These are phyloP conservation scores for Begonia peltatifolia DNA, from an alignment of 306 rosid species.

Conservation along the genomic window DNA sequence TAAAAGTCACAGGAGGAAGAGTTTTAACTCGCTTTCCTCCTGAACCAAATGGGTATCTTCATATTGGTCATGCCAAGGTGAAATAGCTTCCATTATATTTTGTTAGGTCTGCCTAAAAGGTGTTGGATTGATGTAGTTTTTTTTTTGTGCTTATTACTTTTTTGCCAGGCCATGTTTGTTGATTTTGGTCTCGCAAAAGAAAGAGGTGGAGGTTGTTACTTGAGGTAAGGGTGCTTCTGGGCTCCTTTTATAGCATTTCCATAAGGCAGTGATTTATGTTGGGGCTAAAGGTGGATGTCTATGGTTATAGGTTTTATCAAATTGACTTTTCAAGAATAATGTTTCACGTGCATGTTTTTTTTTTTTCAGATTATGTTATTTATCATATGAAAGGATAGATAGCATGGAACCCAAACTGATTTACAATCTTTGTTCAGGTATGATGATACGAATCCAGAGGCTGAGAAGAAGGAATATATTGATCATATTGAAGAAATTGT, in stretches of 20 bases:
- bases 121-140: neutral
- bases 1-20: constrained; percentile 49
- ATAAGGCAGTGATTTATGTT: no score
- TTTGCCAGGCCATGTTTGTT: constrained; percentile 79
- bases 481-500: constrained; percentile 95
- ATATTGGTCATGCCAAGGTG: constrained; percentile 98
- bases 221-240: constrained; percentile 31
- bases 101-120: neutral
- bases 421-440: constrained; percentile 33
- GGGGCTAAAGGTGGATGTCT: no score
- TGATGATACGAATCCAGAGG: constrained; percentile 95
- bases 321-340: no score
- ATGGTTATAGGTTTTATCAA: no score
- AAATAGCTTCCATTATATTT: constrained; percentile 1
- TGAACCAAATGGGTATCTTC: constrained; percentile 95
- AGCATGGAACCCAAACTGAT: constrained; percentile 4
- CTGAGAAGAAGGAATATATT: constrained; percentile 90
- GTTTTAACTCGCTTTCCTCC: constrained; percentile 96
- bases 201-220: constrained; percentile 79
- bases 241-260: no score
- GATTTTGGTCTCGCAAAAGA: constrained; percentile 94
- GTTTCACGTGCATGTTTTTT: no score
- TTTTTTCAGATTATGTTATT: no score
- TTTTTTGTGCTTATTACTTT: neutral
- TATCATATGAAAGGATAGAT: no score